Conservation (phyloP, 495 filamentous ascomycete genomes). For the Penicillium coffeae region DNA sequence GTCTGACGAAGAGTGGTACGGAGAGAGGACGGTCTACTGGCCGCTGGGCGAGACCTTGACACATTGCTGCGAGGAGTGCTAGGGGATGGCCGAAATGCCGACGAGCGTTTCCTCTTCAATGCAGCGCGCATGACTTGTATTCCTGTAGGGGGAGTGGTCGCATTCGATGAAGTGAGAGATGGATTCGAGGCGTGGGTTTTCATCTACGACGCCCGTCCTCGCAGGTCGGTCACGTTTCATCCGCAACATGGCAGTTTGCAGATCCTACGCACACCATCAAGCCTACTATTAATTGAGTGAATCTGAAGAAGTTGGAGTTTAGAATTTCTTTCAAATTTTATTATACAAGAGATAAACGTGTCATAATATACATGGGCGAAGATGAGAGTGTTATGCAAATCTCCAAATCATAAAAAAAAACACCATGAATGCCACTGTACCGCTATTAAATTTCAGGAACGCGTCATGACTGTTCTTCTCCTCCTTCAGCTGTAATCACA, state of each 20-base stretch:
- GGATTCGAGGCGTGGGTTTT: too few species aligned
- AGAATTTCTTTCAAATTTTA: too few species aligned
- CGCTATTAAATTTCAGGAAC: conserved; percentile 1
- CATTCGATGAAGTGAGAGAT: neutral
- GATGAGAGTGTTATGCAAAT: neutral
- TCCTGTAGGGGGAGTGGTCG: neutral
- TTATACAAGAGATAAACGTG: too few species aligned
- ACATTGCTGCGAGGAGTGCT: conserved; percentile 13
- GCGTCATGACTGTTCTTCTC: conserved; percentile 14
- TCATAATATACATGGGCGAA: neutral
- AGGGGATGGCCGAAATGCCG: conserved; percentile 5
- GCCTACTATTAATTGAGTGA: too few species aligned
- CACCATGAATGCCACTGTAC: conserved; percentile 4
- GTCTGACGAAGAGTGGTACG: conserved; percentile 3
- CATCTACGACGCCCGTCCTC: too few species aligned
- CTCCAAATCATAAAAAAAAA: neutral
- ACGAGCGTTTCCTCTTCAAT: conserved; percentile 21
- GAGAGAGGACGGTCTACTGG: conserved; percentile 5
- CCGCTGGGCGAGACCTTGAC: conserved; percentile 2
- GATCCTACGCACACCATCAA: too few species aligned
- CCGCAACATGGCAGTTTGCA: too few species aligned
- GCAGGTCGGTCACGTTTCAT: too few species aligned
- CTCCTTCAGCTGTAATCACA: conserved; percentile 23
- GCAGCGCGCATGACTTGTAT: neutral
- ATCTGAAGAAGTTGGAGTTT: too few species aligned